phyloP scores from a whole-genome alignment of 768 basidiomycete genomes.

The Podaxis mareebaensis region DNA sequence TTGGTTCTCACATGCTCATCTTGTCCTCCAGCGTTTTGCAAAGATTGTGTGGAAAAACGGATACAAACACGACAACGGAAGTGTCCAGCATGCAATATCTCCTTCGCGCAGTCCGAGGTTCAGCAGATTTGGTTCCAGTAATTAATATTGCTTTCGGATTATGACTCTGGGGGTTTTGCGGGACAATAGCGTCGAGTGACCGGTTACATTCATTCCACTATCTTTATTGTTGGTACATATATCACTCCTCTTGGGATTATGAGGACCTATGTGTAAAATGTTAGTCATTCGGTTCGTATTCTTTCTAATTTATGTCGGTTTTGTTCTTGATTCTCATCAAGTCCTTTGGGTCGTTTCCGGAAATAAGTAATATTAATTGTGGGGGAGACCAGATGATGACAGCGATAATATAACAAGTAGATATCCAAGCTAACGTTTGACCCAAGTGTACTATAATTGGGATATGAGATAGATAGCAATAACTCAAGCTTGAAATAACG shows the following conservation, averaged over 20 bases:
- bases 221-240: slow-evolving; percentile 18
- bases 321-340: too few species aligned
- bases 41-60: slow-evolving; percentile 82
- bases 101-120: slow-evolving; percentile 85
- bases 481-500: slow-evolving; percentile 31
- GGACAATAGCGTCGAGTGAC: slow-evolving; percentile 16
- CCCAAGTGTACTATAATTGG: slow-evolving; percentile 78
- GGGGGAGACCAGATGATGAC: slow-evolving; percentile 2
- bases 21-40: slow-evolving; percentile 73
- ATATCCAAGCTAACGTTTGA: slow-evolving; percentile 72
- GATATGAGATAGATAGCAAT: slow-evolving; percentile 10
- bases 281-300: slow-evolving; percentile 8
- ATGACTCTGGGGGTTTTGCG: slow-evolving; percentile 19
- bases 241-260: slow-evolving; percentile 15
- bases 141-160: slow-evolving; percentile 19
- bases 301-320: slow-evolving; percentile 18
- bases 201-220: slow-evolving; percentile 6
- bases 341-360: not conserved
- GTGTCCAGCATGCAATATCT: slow-evolving; percentile 84
- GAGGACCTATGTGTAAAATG: slow-evolving; percentile 16
- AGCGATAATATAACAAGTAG: slow-evolving; percentile 14
- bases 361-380: slow-evolving; percentile 19
- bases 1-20: not conserved
- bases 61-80: slow-evolving; percentile 89
- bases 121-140: slow-evolving; percentile 50